These are phyloP conservation scores for Metarhizium brunneum DNA, from an alignment of 2,329 filamentous ascomycete genomes.

Conservation along the genomic window DNA sequence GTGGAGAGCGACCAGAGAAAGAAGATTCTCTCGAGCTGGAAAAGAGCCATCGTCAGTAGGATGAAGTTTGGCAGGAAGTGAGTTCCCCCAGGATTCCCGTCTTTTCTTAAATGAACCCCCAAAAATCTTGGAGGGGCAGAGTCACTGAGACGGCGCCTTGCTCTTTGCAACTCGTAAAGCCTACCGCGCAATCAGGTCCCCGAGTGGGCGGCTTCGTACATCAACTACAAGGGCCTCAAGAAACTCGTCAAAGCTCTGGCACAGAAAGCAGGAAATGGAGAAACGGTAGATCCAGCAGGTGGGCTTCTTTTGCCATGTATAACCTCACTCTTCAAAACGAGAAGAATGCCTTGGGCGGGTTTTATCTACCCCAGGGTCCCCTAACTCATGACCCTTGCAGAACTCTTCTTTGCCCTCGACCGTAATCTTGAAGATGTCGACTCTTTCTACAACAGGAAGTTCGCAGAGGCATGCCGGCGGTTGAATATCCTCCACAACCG, in stretches of 20 bases:
- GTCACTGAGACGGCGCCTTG: conserved; percentile 9
- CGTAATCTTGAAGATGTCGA: conserved; percentile 97
- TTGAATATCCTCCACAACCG: conserved; percentile 80
- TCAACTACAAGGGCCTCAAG: conserved; percentile 88
- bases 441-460: conserved; percentile 94
- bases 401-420: conserved; percentile 94
- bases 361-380: conserved; percentile 14
- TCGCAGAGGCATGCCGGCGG: conserved; percentile 72
- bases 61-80: conserved; percentile 60
- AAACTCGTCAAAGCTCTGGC: conserved; percentile 83
- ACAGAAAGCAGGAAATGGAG: conserved; percentile 54
- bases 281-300: conserved; percentile 85
- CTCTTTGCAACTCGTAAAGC: conserved; percentile 24
- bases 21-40: not conserved
- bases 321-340: conserved; percentile 9
- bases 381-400: conserved; percentile 40
- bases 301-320: conserved; percentile 31
- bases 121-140: conserved; percentile 1
- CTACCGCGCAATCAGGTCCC: conserved; percentile 77
- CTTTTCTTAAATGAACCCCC: conserved; percentile 1
- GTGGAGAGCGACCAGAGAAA: not conserved
- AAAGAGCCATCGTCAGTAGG: not conserved
- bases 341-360: conserved; percentile 12
- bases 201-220: conserved; percentile 76
- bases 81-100: conserved; percentile 15